Conservation (phyloP, 495 filamentous ascomycete species). For the Lentithecium fluviatile region DNA sequence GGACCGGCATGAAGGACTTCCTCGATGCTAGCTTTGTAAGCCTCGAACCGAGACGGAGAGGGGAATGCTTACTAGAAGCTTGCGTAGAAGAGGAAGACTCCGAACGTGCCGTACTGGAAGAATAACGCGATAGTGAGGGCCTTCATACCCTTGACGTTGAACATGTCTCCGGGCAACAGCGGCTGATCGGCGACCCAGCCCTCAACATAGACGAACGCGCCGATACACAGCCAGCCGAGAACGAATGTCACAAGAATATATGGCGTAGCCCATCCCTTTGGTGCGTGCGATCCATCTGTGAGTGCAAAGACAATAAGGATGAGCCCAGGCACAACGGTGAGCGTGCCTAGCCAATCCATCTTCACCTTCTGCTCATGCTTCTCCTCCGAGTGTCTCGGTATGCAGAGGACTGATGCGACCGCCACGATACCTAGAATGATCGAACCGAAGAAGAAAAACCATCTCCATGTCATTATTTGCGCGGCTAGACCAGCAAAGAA, state of each 20-base stretch:
- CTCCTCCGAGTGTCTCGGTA: conserved; percentile 63
- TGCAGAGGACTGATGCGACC: conserved; percentile 57
- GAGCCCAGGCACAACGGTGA: conserved; percentile 63
- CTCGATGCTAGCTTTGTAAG: conserved; percentile 53
- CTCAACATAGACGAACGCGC: conserved; percentile 67
- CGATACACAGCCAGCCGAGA: conserved; percentile 57
- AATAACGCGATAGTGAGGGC: conserved; percentile 67
- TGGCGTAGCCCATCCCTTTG: conserved; percentile 68
- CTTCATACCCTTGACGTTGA: conserved; percentile 69
- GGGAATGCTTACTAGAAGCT: conserved; percentile 67
- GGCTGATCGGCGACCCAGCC: conserved; percentile 72
- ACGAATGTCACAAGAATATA: conserved; percentile 66
- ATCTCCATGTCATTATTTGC: conserved; percentile 65
- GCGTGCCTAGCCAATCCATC: conserved; percentile 72
- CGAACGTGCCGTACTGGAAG: conserved; percentile 72
- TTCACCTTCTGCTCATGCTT: conserved; percentile 48
- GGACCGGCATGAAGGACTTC: conserved; percentile 63
- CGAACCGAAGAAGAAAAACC: conserved; percentile 79
- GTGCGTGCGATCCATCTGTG: conserved; percentile 70
- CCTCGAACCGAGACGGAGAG: background rate
- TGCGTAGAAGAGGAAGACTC: conserved; percentile 74
- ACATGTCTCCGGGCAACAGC: conserved; percentile 72
- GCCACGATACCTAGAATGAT: conserved; percentile 53
- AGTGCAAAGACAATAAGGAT: conserved; percentile 76
- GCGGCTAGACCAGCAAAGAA: conserved; percentile 72